A percentile compares a stretch with the other conserved stretches of the same genome.
Conservation (phyloP, 768 basidiomycete genomes). For the Polyporus arcularius region DNA sequence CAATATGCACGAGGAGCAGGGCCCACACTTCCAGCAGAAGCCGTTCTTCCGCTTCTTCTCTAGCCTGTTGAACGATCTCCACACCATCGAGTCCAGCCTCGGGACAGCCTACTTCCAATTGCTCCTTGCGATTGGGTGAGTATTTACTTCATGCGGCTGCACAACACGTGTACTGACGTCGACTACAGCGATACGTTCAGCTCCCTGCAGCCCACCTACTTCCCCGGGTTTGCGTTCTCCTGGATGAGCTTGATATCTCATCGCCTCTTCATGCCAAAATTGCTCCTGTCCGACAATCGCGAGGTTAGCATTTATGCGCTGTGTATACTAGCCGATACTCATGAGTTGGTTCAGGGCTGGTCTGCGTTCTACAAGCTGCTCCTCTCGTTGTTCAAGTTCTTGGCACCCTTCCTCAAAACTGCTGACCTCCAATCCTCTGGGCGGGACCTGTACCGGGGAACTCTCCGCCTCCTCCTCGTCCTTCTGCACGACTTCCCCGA, state of each 20-base stretch:
- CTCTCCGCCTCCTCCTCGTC: conserved; percentile 87
- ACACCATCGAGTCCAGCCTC: conserved; percentile 80
- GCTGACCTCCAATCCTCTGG: conserved; percentile 79
- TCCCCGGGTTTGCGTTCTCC: conserved; percentile 97
- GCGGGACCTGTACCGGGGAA: conserved; percentile 86
- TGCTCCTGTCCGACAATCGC: conserved; percentile 83
- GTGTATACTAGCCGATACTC: background rate
- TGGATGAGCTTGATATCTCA: conserved; percentile 98
- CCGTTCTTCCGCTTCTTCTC: conserved; percentile 99
- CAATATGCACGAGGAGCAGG: conserved; percentile 93
- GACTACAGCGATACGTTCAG: conserved; percentile 84
- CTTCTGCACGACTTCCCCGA: conserved; percentile 99
- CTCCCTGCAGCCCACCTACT: conserved; percentile 93
- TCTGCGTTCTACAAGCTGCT: conserved; percentile 94
- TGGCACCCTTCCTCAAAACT: conserved; percentile 86
- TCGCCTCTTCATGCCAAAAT: conserved; percentile 95
- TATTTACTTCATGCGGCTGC: background rate
- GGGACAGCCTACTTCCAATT: conserved; percentile 90
- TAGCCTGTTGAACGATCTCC: conserved; percentile 89
- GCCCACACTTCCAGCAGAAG: conserved; percentile 89
- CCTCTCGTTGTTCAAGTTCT: conserved; percentile 92
- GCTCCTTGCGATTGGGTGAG: conserved; percentile 85
- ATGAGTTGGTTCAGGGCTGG: conserved; percentile 67
- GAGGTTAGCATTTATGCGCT: conserved; percentile 53
- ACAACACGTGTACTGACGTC: background rate